Evolutionary conservation across 495 filamentous ascomycete genomes (phyloP), one percentile per base, ranked within the genome.

Genomic region (Neurospora sp.): DNA sequence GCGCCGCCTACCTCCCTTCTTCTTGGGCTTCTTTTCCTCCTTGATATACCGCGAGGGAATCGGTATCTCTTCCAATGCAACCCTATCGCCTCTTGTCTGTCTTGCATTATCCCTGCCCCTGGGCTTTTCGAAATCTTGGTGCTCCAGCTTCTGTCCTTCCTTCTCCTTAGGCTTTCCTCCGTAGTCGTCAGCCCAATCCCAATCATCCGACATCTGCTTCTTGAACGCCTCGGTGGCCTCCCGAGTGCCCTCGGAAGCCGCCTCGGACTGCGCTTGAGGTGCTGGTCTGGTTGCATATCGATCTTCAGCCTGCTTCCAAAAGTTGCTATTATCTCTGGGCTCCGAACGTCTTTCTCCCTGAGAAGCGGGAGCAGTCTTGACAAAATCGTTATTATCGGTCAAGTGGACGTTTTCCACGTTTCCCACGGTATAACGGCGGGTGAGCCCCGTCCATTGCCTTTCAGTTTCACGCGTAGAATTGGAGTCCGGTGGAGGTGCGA

Each of bases 21-120:
- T 74, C 42, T 78, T 76, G 7, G 71, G 71, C 38, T 76, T 80
- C 69, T 75, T 70, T 69, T 61, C 18, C 44, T 68, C 69, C 22
- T 44, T 31, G 53, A 44, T 27, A 18, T n/a, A 39, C 65, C 65
- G 47, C 69, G 44, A 42, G 41, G 42, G 53, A 31, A 39, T 39
- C 44, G 16, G 42, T 22, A 9, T 47, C 39, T 39, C 53, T 31
- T 61, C 53, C 53, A 61, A 31, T 31, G 69, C 18, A 31, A 31
- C 69, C 39, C 42, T 70, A 10, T 42, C 18, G 69, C 39, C 69
- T 18, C 39, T 40, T 47, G n/a, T 18, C n/a, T 70, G 39, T 10
- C 69, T 70, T n/a, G 20, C 39, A 20, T 44, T 37, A 6, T 71
- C 41, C 44, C 9, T 65, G n/a, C 61, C 68, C 10, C 18, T 16